phyloP scores from a whole-genome alignment of 345 rosid genomes.

The Eucalyptus erythrocorys region DNA sequence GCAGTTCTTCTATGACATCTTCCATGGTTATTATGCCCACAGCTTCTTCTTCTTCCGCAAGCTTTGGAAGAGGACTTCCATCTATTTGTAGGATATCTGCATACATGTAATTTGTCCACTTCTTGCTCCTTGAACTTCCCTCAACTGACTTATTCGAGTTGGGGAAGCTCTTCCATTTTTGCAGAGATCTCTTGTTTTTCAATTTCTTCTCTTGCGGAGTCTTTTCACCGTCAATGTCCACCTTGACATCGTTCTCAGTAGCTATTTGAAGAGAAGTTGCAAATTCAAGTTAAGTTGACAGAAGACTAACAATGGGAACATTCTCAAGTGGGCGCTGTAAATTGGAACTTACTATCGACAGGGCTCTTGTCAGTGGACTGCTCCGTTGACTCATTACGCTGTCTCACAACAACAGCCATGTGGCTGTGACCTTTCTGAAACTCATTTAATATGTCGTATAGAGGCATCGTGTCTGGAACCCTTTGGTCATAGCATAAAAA shows the following conservation, averaged over 20 bases:
- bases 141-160: slow-evolving; percentile 12
- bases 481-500: slow-evolving; percentile 4
- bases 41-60: slow-evolving; percentile 83
- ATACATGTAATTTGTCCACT: slow-evolving; percentile 65
- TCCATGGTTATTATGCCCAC: slow-evolving; percentile 97
- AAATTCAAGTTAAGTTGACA: background rate
- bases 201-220: slow-evolving; percentile 28
- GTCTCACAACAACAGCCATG: slow-evolving; percentile 88
- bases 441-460: slow-evolving; percentile 94
- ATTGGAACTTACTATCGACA: slow-evolving; percentile 16
- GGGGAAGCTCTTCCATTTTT: slow-evolving; percentile 82
- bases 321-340: background rate
- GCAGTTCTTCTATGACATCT: slow-evolving; percentile 95
- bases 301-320: background rate
- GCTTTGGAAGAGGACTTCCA: slow-evolving; percentile 53
- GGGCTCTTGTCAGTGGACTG: slow-evolving; percentile 2
- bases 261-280: slow-evolving; percentile 1
- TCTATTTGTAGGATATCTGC: slow-evolving; percentile 62
- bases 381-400: slow-evolving; percentile 17
- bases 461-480: slow-evolving; percentile 73
- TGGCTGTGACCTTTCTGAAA: slow-evolving; percentile 99
- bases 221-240: slow-evolving; percentile 50
- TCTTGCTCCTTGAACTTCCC: slow-evolving; percentile 46
- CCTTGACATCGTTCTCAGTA: slow-evolving; percentile 33
- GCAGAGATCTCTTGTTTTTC: slow-evolving; percentile 52